phyloP scores from a whole-genome alignment of 768 basidiomycete species.

The Suillus spraguei region DNA sequence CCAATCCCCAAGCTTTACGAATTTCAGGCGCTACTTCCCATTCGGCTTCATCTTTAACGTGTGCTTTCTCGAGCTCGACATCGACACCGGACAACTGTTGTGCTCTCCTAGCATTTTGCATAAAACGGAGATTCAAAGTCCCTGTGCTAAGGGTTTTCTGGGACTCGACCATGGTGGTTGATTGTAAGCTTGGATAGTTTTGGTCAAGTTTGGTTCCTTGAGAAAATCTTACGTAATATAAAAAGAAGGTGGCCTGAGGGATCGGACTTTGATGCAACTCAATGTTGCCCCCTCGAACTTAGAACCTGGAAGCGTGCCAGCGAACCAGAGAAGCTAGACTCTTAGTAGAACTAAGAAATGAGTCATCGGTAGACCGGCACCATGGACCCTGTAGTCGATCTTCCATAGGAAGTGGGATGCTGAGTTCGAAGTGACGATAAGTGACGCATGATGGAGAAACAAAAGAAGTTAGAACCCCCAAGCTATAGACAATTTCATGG shows the following conservation, averaged over 20 bases:
- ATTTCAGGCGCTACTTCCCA: conserved; percentile 63
- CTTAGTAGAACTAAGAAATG: neutral
- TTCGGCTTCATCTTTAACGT: conserved; percentile 62
- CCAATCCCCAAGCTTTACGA: conserved; percentile 52
- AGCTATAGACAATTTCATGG: neutral
- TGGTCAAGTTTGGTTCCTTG: neutral
- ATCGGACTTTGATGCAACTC: conserved; percentile 3
- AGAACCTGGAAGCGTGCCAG: conserved; percentile 1
- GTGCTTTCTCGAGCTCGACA: conserved; percentile 53
- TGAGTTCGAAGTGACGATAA: neutral
- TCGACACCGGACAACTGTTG: conserved; percentile 53
- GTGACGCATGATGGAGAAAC: neutral
- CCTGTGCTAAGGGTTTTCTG: conserved; percentile 59
- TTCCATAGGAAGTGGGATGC: neutral
- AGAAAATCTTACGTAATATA: conserved; percentile 5
- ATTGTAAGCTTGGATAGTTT: neutral
- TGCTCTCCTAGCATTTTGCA: conserved; percentile 68
- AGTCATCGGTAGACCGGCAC: neutral
- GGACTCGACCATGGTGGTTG: conserved; percentile 25
- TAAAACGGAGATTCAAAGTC: conserved; percentile 68
- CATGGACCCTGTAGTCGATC: neutral
- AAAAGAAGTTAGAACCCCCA: neutral
- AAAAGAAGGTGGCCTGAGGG: neutral
- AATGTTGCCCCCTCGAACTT: neutral
- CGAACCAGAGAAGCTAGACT: neutral